These are phyloP conservation scores for Nigrospora sphaerica DNA, from an alignment of 2,329 filamentous ascomycete genomes.

Conservation along the genomic window DNA sequence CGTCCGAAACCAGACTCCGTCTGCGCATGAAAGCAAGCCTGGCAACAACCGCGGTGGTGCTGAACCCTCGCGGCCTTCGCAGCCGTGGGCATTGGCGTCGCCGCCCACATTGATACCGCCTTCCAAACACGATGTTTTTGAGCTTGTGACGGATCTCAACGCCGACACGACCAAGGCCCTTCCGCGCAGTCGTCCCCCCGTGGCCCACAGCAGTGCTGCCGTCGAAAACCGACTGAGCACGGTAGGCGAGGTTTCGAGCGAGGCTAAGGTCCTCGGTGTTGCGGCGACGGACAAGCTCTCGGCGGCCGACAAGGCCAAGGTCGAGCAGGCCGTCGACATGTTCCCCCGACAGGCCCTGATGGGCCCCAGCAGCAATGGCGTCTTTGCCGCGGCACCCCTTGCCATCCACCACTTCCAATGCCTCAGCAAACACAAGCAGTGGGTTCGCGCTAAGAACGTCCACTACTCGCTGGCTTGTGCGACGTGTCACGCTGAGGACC, in stretches of 20 bases:
- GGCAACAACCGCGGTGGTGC: too few relatives aligned
- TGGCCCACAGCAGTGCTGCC: background rate
- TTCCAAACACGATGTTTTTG: too few relatives aligned
- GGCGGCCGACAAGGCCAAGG: background rate
- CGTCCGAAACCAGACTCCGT: too few relatives aligned
- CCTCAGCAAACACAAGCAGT: slow-evolving; percentile 37
- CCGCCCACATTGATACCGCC: too few relatives aligned
- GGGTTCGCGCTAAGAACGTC: slow-evolving; percentile 40
- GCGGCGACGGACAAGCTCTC: background rate
- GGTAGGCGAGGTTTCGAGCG: background rate
- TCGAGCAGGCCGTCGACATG: slow-evolving; percentile 23
- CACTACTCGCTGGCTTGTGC: slow-evolving; percentile 47
- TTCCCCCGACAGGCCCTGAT: slow-evolving; percentile 12
- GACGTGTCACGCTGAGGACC: slow-evolving; percentile 39
- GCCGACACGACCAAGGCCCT: too few relatives aligned
- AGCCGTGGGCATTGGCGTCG: too few relatives aligned
- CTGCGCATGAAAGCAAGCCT: too few relatives aligned
- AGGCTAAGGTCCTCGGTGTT: background rate
- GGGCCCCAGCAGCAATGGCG: slow-evolving; percentile 6
- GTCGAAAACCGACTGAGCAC: background rate
- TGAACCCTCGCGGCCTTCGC: too few relatives aligned
- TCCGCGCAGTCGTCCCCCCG: background rate
- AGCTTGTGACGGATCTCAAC: too few relatives aligned
- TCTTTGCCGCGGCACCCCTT: slow-evolving; percentile 32
- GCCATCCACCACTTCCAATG: slow-evolving; percentile 33